These are phyloP conservation scores for Neolentinus lepideus DNA, from an alignment of 1,284 basidiomycete species.

Conservation along the genomic window DNA sequence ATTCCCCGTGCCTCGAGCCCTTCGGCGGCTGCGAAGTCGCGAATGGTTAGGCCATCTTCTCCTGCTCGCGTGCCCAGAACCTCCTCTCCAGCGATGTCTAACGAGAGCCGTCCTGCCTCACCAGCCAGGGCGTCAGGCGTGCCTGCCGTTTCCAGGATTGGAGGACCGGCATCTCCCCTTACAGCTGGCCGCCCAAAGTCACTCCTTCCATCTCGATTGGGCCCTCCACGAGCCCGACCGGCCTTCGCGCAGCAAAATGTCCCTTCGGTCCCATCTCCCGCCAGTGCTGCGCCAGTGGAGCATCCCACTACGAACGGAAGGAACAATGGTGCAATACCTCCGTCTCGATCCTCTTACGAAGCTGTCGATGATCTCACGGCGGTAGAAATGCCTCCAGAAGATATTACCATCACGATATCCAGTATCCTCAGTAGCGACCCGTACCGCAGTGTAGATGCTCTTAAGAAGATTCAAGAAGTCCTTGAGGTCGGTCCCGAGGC, in stretches of 20 bases:
- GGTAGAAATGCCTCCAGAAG: constrained; percentile 29
- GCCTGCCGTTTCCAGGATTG: constrained; percentile 24
- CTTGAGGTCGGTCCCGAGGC: constrained; percentile 69
- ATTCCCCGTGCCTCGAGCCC: constrained; percentile 63
- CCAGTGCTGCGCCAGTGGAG: neutral
- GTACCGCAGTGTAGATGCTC: constrained; percentile 81
- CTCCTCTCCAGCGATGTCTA: constrained; percentile 40
- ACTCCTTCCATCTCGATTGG: constrained; percentile 64
- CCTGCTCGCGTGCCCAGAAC: constrained; percentile 43
- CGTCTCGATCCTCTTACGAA: neutral
- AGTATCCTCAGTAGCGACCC: constrained; percentile 84
- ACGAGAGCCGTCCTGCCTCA: constrained; percentile 37
- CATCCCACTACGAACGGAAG: neutral
- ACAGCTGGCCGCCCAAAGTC: constrained; percentile 48
- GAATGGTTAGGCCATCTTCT: constrained; percentile 55
- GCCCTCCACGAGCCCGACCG: constrained; percentile 42
- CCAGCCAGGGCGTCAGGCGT: constrained; percentile 23
- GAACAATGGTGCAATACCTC: neutral
- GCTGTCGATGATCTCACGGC: neutral
- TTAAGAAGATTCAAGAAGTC: constrained; percentile 87
- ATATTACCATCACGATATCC: constrained; percentile 72
- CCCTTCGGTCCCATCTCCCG: neutral
- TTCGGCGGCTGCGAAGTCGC: constrained; percentile 38
- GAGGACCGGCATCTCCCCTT: constrained; percentile 38
- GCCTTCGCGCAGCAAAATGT: constrained; percentile 13